Evolutionary conservation across 345 rosid species (phyloP), one percentile per base, ranked within the genome.

Genomic region (Bruguiera parviflora): DNA sequence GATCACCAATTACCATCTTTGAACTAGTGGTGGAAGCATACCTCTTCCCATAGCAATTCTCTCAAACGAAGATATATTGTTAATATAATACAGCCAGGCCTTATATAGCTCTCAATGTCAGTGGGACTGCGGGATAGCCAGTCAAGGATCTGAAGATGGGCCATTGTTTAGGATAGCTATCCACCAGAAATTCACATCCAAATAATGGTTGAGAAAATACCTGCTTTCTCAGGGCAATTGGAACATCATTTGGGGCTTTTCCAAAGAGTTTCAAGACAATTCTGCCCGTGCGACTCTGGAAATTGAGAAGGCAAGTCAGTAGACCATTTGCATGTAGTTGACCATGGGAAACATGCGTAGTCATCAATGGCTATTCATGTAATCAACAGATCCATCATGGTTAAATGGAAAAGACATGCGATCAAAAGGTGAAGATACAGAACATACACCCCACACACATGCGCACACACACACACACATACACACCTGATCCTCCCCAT

Each of bases 81-180:
- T 68, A 95, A 75, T 73, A 95, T 74, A 32, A 95, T 82, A 78
- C 99, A 95, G 55, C 99, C 99, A 46, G 99, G 99, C 75, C 96
- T 88, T 65, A 95, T 95, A 83, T 95, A 90, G 87, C 99, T 90
- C 92, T 92, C 99, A 61, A 95, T 95, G 79, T 95, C 99, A 60
- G 92, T 83, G 29, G 99, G 99, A 83, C 94, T 95, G 77, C 85
- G 92, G 53, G 98, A 83, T 70, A 95, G 76, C 99, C 98, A 95
- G 43, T 90, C 88, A 66, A 95, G 88, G 75, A 95, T 87, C 99
- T 95, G 93, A 55, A 85, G 58, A 32, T 51, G 51, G n/a, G 28
- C 53, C 43, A 58, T 35, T 32, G 32, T 35, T 58, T 47, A 65
- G 71, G 64, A 72, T 18, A 64, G 73, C 43, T 58, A 56, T 70